Percentiles rank a stretch among this genome's conserved stretches.
phyloP scores from a whole-genome alignment of 2,329 filamentous ascomycete genomes.

The Lachnellula subtilissima region DNA sequence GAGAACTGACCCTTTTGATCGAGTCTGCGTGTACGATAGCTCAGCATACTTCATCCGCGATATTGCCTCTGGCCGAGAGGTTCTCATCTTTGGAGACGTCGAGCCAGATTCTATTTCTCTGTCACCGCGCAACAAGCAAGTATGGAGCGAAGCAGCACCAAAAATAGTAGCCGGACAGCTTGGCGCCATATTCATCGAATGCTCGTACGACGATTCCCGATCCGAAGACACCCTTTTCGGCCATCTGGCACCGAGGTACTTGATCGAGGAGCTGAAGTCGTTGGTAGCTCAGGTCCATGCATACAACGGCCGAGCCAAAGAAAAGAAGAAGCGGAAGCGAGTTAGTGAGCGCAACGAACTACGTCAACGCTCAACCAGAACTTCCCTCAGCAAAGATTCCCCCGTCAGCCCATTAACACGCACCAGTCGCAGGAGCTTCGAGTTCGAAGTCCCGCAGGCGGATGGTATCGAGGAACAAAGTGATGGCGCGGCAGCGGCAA shows the following conservation, averaged over 20 bases:
- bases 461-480: not conserved
- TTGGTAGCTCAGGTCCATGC: conserved; percentile 49
- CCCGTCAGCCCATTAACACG: conserved; percentile 4
- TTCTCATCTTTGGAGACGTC: conserved; percentile 92
- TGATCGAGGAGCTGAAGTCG: conserved; percentile 70
- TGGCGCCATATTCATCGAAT: conserved; percentile 87
- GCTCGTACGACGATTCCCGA: conserved; percentile 81
- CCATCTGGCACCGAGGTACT: conserved; percentile 77
- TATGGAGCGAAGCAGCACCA: conserved; percentile 86
- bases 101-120: conserved; percentile 85
- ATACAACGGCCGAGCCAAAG: conserved; percentile 25
- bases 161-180: conserved; percentile 72
- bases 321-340: conserved; percentile 63
- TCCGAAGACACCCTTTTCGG: conserved; percentile 77
- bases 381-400: not conserved
- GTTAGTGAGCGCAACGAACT: conserved; percentile 34
- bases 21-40: conserved; percentile 71
- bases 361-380: conserved; percentile 7
- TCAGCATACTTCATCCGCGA: conserved; percentile 92
- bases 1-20: conserved; percentile 1
- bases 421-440: not conserved
- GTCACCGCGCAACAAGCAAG: conserved; percentile 70
- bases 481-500: not conserved
- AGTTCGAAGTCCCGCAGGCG: not conserved
- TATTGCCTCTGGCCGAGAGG: conserved; percentile 62